Percentiles rank a stretch among this genome's conserved stretches.
Conservation (phyloP, 768 basidiomycete genomes). For the Chalciporus pseudorubinellus region DNA sequence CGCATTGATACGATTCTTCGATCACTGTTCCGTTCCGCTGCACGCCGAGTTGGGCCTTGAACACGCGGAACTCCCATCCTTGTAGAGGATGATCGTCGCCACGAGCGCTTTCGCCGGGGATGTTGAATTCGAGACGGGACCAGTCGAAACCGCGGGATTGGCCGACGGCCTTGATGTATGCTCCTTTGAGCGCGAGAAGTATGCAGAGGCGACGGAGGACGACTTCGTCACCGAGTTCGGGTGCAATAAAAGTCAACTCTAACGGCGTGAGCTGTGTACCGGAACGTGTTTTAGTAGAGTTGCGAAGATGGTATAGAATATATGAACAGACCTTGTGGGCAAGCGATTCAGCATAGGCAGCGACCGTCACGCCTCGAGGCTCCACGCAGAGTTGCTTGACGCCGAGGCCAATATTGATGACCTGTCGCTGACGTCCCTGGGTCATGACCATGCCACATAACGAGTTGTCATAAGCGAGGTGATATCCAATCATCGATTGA, state of each 20-base stretch:
- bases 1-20: slow-evolving; percentile 74
- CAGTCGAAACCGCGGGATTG: slow-evolving; percentile 80
- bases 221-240: slow-evolving; percentile 56
- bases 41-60: slow-evolving; percentile 69
- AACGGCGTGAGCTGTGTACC: slow-evolving; percentile 41
- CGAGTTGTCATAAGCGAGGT: slow-evolving; percentile 64
- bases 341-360: slow-evolving; percentile 68
- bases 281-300: not conserved
- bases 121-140: slow-evolving; percentile 78
- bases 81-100: slow-evolving; percentile 68
- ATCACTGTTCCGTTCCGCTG: slow-evolving; percentile 50
- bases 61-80: slow-evolving; percentile 88
- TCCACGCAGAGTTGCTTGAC: slow-evolving; percentile 66
- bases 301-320: not conserved
- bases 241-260: slow-evolving; percentile 53
- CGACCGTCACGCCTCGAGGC: slow-evolving; percentile 55
- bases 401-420: slow-evolving; percentile 81
- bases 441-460: slow-evolving; percentile 85
- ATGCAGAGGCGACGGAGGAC: slow-evolving; percentile 74
- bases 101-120: slow-evolving; percentile 56
- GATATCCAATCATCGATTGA: slow-evolving; percentile 78
- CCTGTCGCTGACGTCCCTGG: slow-evolving; percentile 70
- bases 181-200: slow-evolving; percentile 73
- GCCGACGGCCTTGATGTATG: slow-evolving; percentile 83
- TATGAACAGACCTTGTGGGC: slow-evolving; percentile 65